phyloP scores from a whole-genome alignment of 2,329 filamentous ascomycete species.

The Arthroderma sp. region DNA sequence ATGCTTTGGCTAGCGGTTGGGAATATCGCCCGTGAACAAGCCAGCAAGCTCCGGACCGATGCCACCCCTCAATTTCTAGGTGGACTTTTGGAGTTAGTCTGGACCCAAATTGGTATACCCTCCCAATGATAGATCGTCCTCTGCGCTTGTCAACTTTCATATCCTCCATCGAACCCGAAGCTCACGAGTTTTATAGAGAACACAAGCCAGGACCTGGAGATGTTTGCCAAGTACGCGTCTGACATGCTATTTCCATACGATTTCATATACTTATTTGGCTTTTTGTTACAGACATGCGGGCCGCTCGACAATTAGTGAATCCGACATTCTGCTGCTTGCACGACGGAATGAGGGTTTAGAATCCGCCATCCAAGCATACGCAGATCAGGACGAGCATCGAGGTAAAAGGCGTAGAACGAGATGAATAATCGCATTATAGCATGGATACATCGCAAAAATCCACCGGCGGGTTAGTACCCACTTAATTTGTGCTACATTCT shows the following conservation, averaged over 20 bases:
- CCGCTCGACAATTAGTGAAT: slow-evolving; percentile 63
- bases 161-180: too few relatives aligned
- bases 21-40: slow-evolving; percentile 79
- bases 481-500: too few relatives aligned
- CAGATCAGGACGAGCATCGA: slow-evolving; percentile 16
- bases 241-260: not conserved
- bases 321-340: slow-evolving; percentile 78
- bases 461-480: too few relatives aligned
- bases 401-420: not conserved
- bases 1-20: slow-evolving; percentile 75
- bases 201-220: slow-evolving; percentile 48
- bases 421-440: too few relatives aligned
- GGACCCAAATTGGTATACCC: slow-evolving; percentile 63
- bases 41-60: slow-evolving; percentile 59
- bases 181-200: slow-evolving; percentile 29
- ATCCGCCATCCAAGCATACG: slow-evolving; percentile 46
- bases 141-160: too few relatives aligned
- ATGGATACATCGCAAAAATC: too few relatives aligned
- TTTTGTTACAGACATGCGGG: slow-evolving; percentile 56
- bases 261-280: not conserved
- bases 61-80: slow-evolving; percentile 87
- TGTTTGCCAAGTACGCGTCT: slow-evolving; percentile 41
- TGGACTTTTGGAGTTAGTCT: slow-evolving; percentile 71
- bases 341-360: slow-evolving; percentile 78
- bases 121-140: too few relatives aligned